A percentile compares a stretch with the other conserved stretches of the same genome.
Conservation (phyloP, 1,284 basidiomycete genomes). For the Puccinia horiana region DNA sequence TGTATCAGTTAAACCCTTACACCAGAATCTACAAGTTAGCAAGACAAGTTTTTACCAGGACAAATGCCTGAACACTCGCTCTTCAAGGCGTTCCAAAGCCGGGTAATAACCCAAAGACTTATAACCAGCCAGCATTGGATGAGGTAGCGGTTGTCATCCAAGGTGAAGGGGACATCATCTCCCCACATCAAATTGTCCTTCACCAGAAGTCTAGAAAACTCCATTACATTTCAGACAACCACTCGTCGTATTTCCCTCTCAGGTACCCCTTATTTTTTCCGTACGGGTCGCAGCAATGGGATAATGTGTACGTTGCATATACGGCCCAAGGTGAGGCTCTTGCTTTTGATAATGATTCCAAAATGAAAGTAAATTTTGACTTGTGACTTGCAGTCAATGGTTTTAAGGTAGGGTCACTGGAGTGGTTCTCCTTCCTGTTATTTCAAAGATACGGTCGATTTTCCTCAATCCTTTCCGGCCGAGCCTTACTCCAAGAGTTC, state of each 20-base stretch:
- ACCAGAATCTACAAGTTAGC: too few species aligned
- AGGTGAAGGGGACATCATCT: neutral
- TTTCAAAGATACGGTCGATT: neutral
- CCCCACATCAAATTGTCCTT: neutral
- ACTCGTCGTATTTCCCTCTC: neutral
- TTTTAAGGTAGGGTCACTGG: neutral
- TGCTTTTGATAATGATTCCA: neutral
- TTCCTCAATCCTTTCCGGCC: neutral
- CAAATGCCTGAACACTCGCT: too few species aligned
- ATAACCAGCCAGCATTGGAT: neutral
- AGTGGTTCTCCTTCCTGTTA: neutral
- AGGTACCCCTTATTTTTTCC: constrained; percentile 24
- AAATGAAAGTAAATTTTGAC: neutral
- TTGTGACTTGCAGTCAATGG: neutral
- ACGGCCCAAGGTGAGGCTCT: neutral
- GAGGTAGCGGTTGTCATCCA: neutral
- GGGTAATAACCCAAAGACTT: neutral
- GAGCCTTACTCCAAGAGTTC: neutral
- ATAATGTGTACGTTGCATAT: neutral
- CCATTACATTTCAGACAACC: neutral
- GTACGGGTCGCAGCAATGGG: constrained; percentile 12
- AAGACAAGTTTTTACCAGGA: too few species aligned
- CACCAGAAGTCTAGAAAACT: neutral
- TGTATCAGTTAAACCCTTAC: too few species aligned
- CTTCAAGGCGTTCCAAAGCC: too few species aligned